Percentiles rank a stretch among this genome's conserved stretches.
Evolutionary conservation across 2,329 filamentous ascomycete genomes (phyloP).

Genomic region (Diaporthe aspalathi): DNA sequence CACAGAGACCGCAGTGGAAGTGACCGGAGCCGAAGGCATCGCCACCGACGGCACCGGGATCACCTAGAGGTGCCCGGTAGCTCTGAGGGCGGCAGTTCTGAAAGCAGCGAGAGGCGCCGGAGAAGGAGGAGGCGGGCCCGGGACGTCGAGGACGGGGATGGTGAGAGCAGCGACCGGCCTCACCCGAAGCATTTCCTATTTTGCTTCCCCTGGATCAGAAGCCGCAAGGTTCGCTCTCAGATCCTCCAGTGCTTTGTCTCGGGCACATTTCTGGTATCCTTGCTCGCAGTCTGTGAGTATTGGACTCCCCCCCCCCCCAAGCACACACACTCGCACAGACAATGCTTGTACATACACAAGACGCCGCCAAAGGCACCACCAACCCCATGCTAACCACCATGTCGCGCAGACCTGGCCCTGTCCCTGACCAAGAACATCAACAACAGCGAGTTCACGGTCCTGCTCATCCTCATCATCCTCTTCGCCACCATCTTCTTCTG

Average conservation of each 20-base stretch:
- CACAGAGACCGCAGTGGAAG: constrained; percentile 31
- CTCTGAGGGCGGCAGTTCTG: not conserved
- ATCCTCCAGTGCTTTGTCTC: constrained; percentile 73
- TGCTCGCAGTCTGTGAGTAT: constrained; percentile 74
- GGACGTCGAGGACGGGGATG: constrained; percentile 40
- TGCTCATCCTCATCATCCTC: constrained; percentile 83
- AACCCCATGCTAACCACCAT: constrained; percentile 15
- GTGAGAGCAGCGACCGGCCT: constrained; percentile 38
- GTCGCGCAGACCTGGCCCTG: constrained; percentile 75
- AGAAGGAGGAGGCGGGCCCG: constrained; percentile 33
- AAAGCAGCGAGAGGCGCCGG: constrained; percentile 27
- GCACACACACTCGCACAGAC: too few relatives aligned
- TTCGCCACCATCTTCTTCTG: constrained; percentile 82
- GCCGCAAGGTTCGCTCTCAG: constrained; percentile 63
- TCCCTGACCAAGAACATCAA: constrained; percentile 72
- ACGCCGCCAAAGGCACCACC: not conserved
- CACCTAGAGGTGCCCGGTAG: constrained; percentile 40
- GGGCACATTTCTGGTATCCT: constrained; percentile 68
- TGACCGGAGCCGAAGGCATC: constrained; percentile 11
- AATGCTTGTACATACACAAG: not conserved
- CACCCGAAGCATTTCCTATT: constrained; percentile 60
- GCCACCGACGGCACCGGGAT: constrained; percentile 28
- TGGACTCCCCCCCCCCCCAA: not conserved
- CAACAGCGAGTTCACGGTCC: constrained; percentile 79
- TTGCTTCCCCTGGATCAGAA: constrained; percentile 67